phyloP scores from a whole-genome alignment of 1,284 basidiomycete genomes.

The Ceratorhiza oryzae-sativae region DNA sequence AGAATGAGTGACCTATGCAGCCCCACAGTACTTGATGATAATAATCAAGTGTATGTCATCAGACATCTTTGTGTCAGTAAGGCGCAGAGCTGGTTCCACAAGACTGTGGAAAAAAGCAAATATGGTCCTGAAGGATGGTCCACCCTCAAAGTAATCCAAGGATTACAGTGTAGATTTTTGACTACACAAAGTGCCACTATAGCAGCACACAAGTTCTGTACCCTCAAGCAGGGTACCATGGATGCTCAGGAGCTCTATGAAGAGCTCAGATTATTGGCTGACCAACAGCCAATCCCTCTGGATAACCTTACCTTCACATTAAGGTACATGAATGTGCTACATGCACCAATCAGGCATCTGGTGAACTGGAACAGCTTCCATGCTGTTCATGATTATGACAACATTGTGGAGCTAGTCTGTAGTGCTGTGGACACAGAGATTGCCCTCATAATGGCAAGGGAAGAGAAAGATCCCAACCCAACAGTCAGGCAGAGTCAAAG shows the following conservation, averaged over 20 bases:
- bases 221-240: not conserved
- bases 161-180: not conserved
- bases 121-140: not conserved
- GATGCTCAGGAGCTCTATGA: not conserved
- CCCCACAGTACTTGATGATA: not conserved
- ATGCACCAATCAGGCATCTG: not conserved
- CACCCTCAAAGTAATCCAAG: slow-evolving; percentile 2
- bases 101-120: not conserved
- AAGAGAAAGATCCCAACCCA: not conserved
- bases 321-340: not conserved
- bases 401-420: not conserved
- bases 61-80: not conserved
- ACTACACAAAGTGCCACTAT: not conserved
- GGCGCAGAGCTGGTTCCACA: slow-evolving; percentile 5
- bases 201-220: not conserved
- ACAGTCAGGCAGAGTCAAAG: not conserved
- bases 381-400: not conserved
- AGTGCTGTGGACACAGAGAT: not conserved
- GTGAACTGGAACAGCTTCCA: not conserved
- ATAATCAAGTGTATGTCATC: not conserved
- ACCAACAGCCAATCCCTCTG: not conserved
- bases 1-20: not conserved
- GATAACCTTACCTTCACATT: not conserved
- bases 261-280: not conserved
- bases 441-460: not conserved